Base-by-base conservation (phyloP, 768 basidiomycete species). In the Coprinopsis sp. region DNA sequence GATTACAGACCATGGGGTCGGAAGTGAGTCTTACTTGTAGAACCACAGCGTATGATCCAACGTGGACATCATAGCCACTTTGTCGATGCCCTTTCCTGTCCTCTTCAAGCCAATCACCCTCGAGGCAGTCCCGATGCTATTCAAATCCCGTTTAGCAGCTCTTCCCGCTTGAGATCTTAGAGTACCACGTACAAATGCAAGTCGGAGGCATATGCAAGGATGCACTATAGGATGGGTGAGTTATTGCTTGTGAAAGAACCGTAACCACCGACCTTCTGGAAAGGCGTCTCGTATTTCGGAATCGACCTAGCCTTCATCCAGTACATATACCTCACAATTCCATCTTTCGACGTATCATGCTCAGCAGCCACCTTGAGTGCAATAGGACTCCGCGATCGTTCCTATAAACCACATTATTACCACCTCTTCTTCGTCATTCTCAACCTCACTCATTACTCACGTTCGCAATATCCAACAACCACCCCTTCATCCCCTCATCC, bases 11-110 rank as follows among this genome's bases (percentile, higher is more conserved):
- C 14, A 24, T 16, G 4, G 19, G 27, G 37, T 8, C 18, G 19
- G 33, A 30, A 31, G 24, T 30, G 3, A 14, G 29, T 25, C 78
- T 58, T 60, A 86, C 87, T 77, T 73, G 54, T 90, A 91, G 62
- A 82, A 91, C 69, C 77, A 85, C 48, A 92, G 81, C 28, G 83
- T 72, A 64, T 92, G 89, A 62, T 91, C 87, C 31, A 91, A 63
- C 2, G 82, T 81, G 14, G 84, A 84, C 49, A 68, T 72, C 87
- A 90, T 88, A 12, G 71, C 68, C 23, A 78, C 52, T 6, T 66
- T 65, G 24, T 77, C 64, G n/a, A 77, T 72, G 3, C 78, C 79
- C 48, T 70, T 65, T 43, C 72, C 67, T 48, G 56, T 67, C 45
- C 71, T 65, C 55, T 70, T 74, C 21, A 88, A 62, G 7, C 79